A percentile compares a stretch with the other conserved stretches of the same genome.
phyloP scores from a whole-genome alignment of 2,329 filamentous ascomycete species.

The Phialocephala sp. region DNA sequence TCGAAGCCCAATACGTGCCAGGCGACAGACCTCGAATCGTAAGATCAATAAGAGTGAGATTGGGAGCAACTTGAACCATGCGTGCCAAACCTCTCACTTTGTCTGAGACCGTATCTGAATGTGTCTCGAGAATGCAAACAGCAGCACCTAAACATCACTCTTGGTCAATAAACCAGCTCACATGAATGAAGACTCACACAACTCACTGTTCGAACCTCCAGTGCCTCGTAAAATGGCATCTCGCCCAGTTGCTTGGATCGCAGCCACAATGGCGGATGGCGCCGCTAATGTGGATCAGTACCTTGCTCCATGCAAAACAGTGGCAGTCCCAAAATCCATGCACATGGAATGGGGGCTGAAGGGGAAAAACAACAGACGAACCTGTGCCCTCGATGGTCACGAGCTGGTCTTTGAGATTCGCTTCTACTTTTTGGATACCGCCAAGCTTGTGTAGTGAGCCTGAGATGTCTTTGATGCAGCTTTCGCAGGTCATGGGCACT shows the following conservation, averaged over 20 bases:
- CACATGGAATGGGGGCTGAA: background rate
- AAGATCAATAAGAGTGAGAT: conserved; percentile 83
- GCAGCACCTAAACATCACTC: conserved; percentile 65
- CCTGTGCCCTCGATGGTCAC: conserved; percentile 85
- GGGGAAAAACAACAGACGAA: conserved; percentile 45
- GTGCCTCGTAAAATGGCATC: conserved; percentile 94
- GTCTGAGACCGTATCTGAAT: conserved; percentile 63
- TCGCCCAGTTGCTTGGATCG: conserved; percentile 87
- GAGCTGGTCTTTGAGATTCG: conserved; percentile 81
- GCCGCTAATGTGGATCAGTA: conserved; percentile 59
- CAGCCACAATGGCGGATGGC: conserved; percentile 85
- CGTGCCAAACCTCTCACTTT: conserved; percentile 85
- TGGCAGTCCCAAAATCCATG: background rate
- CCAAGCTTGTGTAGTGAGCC: conserved; percentile 75
- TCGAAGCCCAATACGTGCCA: conserved; percentile 82
- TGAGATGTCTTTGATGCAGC: conserved; percentile 87
- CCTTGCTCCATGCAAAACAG: conserved; percentile 11
- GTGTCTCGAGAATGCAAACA: conserved; percentile 94
- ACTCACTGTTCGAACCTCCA: conserved; percentile 81
- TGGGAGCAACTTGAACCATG: conserved; percentile 88
- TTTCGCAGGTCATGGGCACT: conserved; percentile 89
- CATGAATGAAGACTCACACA: conserved; percentile 7
- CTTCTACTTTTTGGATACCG: conserved; percentile 83
- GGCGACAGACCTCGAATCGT: conserved; percentile 82
- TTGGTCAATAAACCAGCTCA: background rate